Evolutionary conservation across 2,329 filamentous ascomycete species (phyloP).

Genomic region (Juglanconis sp.): DNA sequence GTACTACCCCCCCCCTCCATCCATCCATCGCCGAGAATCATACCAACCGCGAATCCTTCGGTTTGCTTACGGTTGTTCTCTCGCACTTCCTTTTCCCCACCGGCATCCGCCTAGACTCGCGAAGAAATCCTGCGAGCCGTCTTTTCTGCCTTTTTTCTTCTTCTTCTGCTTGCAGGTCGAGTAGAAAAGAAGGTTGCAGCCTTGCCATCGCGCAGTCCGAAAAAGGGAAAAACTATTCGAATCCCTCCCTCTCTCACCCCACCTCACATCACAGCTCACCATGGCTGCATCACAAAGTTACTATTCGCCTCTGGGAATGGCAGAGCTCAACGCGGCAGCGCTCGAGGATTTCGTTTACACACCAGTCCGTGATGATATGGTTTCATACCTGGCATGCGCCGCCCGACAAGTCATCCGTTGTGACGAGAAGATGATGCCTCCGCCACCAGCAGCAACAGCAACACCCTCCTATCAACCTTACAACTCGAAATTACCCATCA

Average conservation of each 20-base stretch:
- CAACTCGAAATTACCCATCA: conserved; percentile 40
- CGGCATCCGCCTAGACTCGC: conserved; percentile 6
- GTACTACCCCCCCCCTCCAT: not conserved
- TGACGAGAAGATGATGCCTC: conserved; percentile 59
- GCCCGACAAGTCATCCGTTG: conserved; percentile 77
- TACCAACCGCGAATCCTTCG: conserved; percentile 8
- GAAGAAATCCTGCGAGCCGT: conserved; percentile 18
- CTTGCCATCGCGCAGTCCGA: conserved; percentile 18
- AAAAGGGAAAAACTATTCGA: conserved; percentile 1
- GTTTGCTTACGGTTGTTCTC: conserved; percentile 18
- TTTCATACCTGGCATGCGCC: conserved; percentile 70
- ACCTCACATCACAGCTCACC: conserved; percentile 25
- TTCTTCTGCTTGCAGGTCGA: conserved; percentile 11
- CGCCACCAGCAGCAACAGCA: conserved; percentile 29
- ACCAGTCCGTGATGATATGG: conserved; percentile 73
- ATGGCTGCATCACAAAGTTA: conserved; percentile 42
- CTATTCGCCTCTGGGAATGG: conserved; percentile 39
- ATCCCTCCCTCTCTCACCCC: conserved; percentile 15
- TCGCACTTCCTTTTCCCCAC: conserved; percentile 13
- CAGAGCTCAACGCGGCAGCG: conserved; percentile 67
- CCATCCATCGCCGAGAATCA: conserved; percentile 8
- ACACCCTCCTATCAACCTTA: not conserved
- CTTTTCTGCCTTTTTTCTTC: conserved; percentile 3
- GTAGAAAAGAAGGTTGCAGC: conserved; percentile 25
- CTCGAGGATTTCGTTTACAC: conserved; percentile 78